Percentiles rank a stretch among this genome's conserved stretches.
phyloP scores from a whole-genome alignment of 2,329 filamentous ascomycete species.

The Trichoderma sp. region DNA sequence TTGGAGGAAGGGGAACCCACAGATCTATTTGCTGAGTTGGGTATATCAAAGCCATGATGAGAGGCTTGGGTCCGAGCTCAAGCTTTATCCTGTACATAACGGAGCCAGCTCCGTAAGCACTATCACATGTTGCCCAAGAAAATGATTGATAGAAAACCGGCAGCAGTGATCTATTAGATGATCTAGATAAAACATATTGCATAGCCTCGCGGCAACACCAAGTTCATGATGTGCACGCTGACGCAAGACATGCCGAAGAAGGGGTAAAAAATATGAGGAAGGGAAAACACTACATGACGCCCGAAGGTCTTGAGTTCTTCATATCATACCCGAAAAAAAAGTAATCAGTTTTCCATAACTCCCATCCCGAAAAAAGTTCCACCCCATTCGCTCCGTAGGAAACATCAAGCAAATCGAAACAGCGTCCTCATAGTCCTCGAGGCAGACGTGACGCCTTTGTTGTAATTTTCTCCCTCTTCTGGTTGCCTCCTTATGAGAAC shows the following conservation, averaged over 20 bases:
- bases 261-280: neutral
- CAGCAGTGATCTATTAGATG: conserved; percentile 16
- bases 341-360: conserved; percentile 18
- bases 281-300: neutral
- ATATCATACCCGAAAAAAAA: neutral
- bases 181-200: conserved; percentile 12
- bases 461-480: neutral
- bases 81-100: neutral
- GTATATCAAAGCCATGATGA: conserved; percentile 33
- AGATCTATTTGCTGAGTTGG: conserved; percentile 51
- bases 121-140: neutral
- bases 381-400: neutral
- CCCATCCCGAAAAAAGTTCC: conserved; percentile 12
- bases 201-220: neutral
- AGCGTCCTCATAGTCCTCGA: neutral
- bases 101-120: neutral
- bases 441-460: neutral
- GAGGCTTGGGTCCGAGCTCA: too few species aligned
- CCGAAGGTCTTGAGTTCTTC: neutral
- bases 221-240: neutral
- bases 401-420: conserved; percentile 4
- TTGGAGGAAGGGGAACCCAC: conserved; percentile 54
- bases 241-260: neutral
- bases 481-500: conserved; percentile 8
- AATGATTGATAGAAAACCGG: neutral